Base-by-base conservation (phyloP, 2,329 filamentous ascomycete genomes). In the Alternaria dauci region DNA sequence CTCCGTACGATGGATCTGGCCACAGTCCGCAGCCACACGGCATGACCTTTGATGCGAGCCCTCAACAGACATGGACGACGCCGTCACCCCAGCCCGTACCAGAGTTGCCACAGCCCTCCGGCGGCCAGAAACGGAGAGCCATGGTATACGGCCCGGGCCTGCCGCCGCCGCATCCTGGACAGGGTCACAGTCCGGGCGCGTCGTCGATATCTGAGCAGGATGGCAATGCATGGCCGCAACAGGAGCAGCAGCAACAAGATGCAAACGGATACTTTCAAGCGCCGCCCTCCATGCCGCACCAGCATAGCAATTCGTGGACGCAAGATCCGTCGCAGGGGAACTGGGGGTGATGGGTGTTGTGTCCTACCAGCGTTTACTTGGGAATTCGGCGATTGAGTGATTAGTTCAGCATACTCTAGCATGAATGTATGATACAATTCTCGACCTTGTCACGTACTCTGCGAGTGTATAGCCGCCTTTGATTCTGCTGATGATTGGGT, bases 101-200 rank as follows among this genome's bases (percentile, higher is more conserved):
- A 1, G 73, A 75, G 25, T 69, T 78, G 63, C 76, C 76, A 11
- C 69, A 67, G 54, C 76, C 75, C 1, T 75, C 66, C 1, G 76
- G 70, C 4, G 76, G 76, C 0, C 64, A 72, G 12, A 71, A 70
- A 42, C 65, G 76, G 14, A 69, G 75, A 47, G 76, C 76, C 1
- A 30, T 76, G 51, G 55, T 78, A 0, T 77, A 72, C 50, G 75
- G 74, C 0, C 66, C 72, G 0, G 73, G 71, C 1, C 16, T 76
- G 1, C 61, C 61, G 14, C 48, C 58, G 12, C 61, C 62, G 11
- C 66, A 62, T 7, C 51, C 59, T 8, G 46, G 32, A 5, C 61
- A 60, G 14, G 50, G 55, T 3, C 61, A 57, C 8, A 68, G 66
- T n/a, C 66, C 63, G 8, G 55, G 50, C 8, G 54, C 56, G 11